Evolutionary conservation across 1,139 yeast genomes (phyloP).

Genomic region (Geotrichum klebahnii): DNA sequence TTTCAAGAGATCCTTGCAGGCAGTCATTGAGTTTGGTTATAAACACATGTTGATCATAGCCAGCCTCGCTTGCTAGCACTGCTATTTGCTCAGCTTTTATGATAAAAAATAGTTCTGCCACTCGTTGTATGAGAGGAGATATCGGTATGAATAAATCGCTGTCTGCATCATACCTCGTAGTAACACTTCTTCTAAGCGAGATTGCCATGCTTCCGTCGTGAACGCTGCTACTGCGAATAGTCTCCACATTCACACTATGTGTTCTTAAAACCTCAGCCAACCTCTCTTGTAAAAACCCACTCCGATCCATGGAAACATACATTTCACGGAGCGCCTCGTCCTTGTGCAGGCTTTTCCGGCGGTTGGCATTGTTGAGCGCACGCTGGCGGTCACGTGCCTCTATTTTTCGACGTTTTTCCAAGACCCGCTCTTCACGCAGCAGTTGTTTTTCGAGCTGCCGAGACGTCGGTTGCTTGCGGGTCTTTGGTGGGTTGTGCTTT

Average conservation of each 20-base stretch:
- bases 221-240: background rate
- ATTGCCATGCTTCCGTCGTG: background rate
- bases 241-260: constrained; percentile 1
- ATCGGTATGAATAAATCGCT: constrained; percentile 14
- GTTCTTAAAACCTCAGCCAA: background rate
- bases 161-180: constrained; percentile 9
- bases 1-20: background rate
- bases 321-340: constrained; percentile 11
- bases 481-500: too few species aligned
- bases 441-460: too few species aligned
- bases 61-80: background rate
- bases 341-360: constrained; percentile 2
- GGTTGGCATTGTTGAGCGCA: constrained; percentile 12
- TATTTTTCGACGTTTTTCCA: constrained; percentile 21
- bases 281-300: constrained; percentile 2
- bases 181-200: constrained; percentile 5
- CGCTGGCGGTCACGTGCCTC: constrained; percentile 18
- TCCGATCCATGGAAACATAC: background rate
- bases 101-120: constrained; percentile 2
- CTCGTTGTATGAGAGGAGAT: background rate
- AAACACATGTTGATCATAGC: background rate
- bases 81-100: constrained; percentile 6
- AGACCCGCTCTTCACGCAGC: constrained; percentile 3
- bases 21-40: background rate
- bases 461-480: too few species aligned